Evolutionary conservation across 768 basidiomycete genomes (phyloP).

Genomic region (Leucogyrophana mollusca): DNA sequence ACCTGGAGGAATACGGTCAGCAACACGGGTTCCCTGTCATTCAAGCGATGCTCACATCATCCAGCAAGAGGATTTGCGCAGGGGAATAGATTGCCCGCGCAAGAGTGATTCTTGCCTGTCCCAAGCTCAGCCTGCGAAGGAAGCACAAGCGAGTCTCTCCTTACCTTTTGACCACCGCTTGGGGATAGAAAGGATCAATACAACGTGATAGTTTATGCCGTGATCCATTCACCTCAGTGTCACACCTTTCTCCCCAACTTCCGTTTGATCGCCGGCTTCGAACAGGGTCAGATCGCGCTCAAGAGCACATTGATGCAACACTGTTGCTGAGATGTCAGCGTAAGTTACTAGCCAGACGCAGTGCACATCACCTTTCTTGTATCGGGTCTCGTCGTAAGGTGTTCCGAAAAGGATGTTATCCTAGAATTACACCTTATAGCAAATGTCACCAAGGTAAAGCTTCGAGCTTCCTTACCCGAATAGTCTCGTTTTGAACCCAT

Average conservation of each 20-base stretch:
- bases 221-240: conserved; percentile 37
- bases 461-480: conserved; percentile 37
- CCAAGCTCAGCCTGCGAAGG: neutral
- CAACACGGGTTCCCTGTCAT: neutral
- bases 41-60: conserved; percentile 46
- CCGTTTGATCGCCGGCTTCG: conserved; percentile 61
- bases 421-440: conserved; percentile 19
- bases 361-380: conserved; percentile 38
- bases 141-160: conserved; percentile 12
- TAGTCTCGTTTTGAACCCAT: conserved; percentile 81
- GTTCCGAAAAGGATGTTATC: conserved; percentile 45
- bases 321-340: conserved; percentile 17
- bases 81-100: conserved; percentile 57
- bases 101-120: conserved; percentile 47
- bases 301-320: conserved; percentile 37
- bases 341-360: too few relatives aligned
- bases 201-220: neutral
- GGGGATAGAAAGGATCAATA: neutral
- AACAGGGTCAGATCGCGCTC: conserved; percentile 42
- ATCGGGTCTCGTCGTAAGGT: conserved; percentile 38
- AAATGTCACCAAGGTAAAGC: neutral
- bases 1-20: conserved; percentile 7
- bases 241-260: conserved; percentile 68
- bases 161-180: conserved; percentile 58
- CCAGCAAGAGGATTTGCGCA: conserved; percentile 64